Conservation (phyloP, 805 yeast species). For the Nematodospora valgi region DNA sequence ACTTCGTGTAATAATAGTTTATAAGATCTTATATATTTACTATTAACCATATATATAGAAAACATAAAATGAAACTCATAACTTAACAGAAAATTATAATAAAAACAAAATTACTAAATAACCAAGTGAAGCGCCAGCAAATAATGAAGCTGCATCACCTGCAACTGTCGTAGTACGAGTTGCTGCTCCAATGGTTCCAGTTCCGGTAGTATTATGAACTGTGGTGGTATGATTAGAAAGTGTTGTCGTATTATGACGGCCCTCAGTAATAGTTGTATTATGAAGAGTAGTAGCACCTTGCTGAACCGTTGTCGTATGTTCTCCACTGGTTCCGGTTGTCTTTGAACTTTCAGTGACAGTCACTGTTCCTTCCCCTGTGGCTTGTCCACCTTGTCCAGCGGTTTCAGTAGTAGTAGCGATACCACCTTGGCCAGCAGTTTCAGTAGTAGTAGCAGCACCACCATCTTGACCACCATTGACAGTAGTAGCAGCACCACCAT, state of each 20-base stretch:
- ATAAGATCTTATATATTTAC: conserved; percentile 7
- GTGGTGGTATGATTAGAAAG: background rate
- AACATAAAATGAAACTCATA: no score
- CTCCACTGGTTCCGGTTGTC: conserved; percentile 1
- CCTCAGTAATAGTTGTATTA: background rate
- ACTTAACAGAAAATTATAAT: conserved; percentile 3
- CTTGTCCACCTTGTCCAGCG: background rate
- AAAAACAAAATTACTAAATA: conserved; percentile 2
- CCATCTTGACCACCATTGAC: background rate
- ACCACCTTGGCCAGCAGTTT: background rate
- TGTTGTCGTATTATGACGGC: background rate
- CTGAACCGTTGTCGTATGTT: background rate
- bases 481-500: background rate
- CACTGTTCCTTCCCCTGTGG: background rate
- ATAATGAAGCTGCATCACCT: conserved; percentile 6
- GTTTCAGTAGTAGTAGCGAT: no score
- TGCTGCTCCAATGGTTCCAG: background rate
- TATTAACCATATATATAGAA: no score
- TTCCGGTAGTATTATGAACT: background rate
- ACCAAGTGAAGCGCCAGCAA: conserved; percentile 5
- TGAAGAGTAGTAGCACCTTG: background rate
- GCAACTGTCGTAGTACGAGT: conserved; percentile 4
- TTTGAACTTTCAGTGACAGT: conserved; percentile 1
- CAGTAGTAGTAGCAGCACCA: background rate
- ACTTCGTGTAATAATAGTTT: conserved; percentile 6